Conservation (phyloP, 371 early-diverging fungal species). For the Umbelopsis sp. region DNA sequence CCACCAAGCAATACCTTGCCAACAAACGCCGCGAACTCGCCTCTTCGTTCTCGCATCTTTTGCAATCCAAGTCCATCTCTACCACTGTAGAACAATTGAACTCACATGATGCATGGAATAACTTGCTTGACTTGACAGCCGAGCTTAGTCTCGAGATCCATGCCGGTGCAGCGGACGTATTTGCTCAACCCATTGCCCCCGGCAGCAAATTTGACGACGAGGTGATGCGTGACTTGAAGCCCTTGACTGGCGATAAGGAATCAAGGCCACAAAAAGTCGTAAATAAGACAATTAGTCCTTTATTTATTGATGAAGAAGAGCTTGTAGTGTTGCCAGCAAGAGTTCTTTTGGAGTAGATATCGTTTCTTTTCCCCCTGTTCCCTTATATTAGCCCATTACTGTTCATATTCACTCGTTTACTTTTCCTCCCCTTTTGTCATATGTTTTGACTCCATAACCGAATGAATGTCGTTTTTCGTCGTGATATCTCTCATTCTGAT, state of each 20-base stretch:
- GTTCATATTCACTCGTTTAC: not conserved
- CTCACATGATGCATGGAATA: slow-evolving; percentile 31
- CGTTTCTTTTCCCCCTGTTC: not conserved
- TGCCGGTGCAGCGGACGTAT: slow-evolving; percentile 51
- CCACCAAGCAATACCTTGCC: slow-evolving; percentile 48
- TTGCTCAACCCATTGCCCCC: slow-evolving; percentile 35
- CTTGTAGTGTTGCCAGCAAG: slow-evolving; percentile 43
- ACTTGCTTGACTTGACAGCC: slow-evolving; percentile 39
- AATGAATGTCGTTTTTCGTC: not conserved
- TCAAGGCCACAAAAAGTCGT: slow-evolving; percentile 36
- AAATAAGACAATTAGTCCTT: slow-evolving; percentile 40
- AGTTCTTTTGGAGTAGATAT: slow-evolving; percentile 39
- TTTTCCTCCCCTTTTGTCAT: not conserved
- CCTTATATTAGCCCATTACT: not conserved
- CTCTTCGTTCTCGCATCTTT: slow-evolving; percentile 25
- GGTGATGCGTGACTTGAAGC: slow-evolving; percentile 32
- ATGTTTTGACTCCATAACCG: not conserved
- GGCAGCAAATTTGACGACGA: slow-evolving; percentile 46
- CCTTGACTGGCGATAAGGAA: slow-evolving; percentile 34
- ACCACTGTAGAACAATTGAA: slow-evolving; percentile 27
- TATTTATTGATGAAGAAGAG: slow-evolving; percentile 53
- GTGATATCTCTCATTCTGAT: not conserved
- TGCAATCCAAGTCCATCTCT: slow-evolving; percentile 17
- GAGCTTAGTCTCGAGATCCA: slow-evolving; percentile 49
- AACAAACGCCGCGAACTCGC: slow-evolving; percentile 38